phyloP scores from a whole-genome alignment of 441 rosid genomes.

The Syzygium malaccense region DNA sequence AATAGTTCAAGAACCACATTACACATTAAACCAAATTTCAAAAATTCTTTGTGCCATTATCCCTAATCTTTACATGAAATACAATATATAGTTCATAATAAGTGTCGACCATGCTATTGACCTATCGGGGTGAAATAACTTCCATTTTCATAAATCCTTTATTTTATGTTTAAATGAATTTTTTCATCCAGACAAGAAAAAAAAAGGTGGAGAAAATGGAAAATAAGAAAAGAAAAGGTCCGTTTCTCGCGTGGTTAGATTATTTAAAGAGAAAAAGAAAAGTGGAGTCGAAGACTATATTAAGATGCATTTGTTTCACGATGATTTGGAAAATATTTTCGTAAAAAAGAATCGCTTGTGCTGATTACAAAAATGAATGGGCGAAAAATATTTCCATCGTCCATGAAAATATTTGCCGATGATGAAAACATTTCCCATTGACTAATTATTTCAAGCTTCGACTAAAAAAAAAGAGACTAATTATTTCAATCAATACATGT shows the following conservation, averaged over 20 bases:
- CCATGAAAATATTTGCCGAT: not conserved
- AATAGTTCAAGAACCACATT: too few species aligned
- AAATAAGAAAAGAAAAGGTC: not conserved
- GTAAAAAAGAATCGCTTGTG: not conserved
- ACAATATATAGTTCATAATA: not conserved
- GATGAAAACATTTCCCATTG: not conserved
- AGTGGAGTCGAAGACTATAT: not conserved
- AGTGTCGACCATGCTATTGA: not conserved
- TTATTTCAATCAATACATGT: not conserved
- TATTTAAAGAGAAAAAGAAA: not conserved
- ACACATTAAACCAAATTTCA: too few species aligned
- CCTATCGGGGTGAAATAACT: not conserved
- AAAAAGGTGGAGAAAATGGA: not conserved
- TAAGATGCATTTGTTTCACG: not conserved
- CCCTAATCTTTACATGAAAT: not conserved
- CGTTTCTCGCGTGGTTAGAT: fast-evolving
- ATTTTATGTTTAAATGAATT: not conserved
- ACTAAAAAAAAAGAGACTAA: not conserved
- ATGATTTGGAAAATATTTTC: not conserved
- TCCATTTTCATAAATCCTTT: not conserved
- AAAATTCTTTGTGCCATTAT: too few species aligned
- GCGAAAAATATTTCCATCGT: not conserved
- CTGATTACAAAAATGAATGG: not conserved
- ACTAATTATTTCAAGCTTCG: not conserved
- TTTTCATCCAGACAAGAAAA: not conserved